phyloP scores from a whole-genome alignment of 805 yeast species.

The Candida stauntonica region DNA sequence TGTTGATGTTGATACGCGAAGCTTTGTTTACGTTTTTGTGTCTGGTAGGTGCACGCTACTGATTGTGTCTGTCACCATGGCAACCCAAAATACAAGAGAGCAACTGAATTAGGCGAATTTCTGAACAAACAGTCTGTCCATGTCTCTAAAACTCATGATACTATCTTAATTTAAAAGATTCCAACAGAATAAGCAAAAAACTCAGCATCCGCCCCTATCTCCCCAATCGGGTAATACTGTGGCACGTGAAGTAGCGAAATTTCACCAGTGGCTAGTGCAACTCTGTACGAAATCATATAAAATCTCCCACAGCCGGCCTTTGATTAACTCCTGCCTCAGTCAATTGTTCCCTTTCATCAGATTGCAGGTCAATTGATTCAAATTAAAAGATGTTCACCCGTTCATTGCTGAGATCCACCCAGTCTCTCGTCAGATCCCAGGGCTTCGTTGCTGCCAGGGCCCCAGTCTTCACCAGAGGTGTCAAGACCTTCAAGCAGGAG shows the following conservation, averaged over 20 bases:
- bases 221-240: conserved; percentile 3
- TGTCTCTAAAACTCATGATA: too few relatives aligned
- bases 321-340: too few relatives aligned
- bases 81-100: conserved; percentile 1
- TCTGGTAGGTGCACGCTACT: background rate
- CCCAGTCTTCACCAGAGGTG: conserved; percentile 29
- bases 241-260: conserved; percentile 19
- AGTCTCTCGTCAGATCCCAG: conserved; percentile 19
- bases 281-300: background rate
- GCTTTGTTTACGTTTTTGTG: conserved; percentile 7
- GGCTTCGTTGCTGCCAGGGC: conserved; percentile 18
- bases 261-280: conserved; percentile 9
- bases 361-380: conserved; percentile 1
- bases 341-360: too few relatives aligned
- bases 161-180: too few relatives aligned
- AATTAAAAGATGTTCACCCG: conserved; percentile 27
- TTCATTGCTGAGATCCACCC: conserved; percentile 25
- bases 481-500: conserved; percentile 47
- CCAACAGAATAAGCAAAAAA: too few relatives aligned
- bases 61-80: conserved; percentile 1
- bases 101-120: too few relatives aligned
- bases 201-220: too few relatives aligned
- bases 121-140: too few relatives aligned
- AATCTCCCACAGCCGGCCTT: too few relatives aligned
- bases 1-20: too few relatives aligned